A percentile compares a stretch with the other conserved stretches of the same genome.
Evolutionary conservation across 768 basidiomycete genomes (phyloP).

Genomic region (Neoboletus magnificus): DNA sequence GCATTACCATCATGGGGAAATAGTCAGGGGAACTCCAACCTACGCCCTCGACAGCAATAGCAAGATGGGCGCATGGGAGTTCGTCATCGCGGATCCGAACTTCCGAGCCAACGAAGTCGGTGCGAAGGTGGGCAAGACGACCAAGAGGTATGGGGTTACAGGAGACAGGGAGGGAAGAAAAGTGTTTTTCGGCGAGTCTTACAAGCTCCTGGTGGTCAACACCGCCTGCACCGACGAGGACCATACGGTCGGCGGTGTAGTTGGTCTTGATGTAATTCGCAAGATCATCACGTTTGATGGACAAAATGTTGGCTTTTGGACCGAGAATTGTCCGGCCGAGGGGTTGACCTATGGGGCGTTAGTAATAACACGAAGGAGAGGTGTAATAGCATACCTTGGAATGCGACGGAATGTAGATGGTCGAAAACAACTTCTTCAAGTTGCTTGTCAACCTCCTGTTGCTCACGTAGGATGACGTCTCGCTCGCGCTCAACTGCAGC

Average conservation of each 20-base stretch:
- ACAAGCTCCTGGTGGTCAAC: constrained; percentile 91
- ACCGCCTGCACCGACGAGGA: constrained; percentile 94
- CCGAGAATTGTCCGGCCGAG: constrained; percentile 97
- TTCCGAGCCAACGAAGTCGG: constrained; percentile 88
- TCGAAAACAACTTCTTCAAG: constrained; percentile 98
- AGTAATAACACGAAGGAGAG: constrained; percentile 6
- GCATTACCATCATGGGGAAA: constrained; percentile 99
- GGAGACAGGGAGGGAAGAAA: constrained; percentile 85
- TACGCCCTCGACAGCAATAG: constrained; percentile 96
- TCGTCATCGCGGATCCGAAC: constrained; percentile 95
- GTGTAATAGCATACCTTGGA: constrained; percentile 62
- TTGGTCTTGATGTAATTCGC: constrained; percentile 91
- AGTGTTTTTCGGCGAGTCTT: constrained; percentile 92
- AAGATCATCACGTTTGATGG: constrained; percentile 90
- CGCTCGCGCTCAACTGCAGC: constrained; percentile 91
- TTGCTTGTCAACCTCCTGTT: constrained; percentile 99
- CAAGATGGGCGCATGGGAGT: constrained; percentile 84
- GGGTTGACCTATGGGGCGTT: constrained; percentile 65
- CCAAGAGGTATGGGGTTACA: constrained; percentile 86
- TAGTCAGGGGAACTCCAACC: constrained; percentile 98
- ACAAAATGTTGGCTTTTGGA: constrained; percentile 92
- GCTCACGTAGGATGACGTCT: constrained; percentile 94
- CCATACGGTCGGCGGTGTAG: constrained; percentile 99
- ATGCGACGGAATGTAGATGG: constrained; percentile 94
- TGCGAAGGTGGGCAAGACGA: constrained; percentile 68